Evolutionary conservation across 345 rosid species (phyloP), one percentile per base, ranked within the genome.

Genomic region (Linum trigynum): DNA sequence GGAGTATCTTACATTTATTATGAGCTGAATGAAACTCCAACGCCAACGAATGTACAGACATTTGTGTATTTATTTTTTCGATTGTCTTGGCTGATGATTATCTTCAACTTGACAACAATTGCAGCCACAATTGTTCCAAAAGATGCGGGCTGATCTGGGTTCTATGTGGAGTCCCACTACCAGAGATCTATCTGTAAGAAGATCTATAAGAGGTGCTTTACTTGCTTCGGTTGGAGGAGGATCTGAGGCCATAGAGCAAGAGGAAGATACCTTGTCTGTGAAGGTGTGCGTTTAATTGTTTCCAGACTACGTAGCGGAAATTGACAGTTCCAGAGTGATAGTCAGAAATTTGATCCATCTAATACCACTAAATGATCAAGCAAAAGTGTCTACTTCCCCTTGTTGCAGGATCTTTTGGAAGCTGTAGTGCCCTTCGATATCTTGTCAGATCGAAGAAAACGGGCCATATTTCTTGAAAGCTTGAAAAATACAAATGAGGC

Each of bases 361-460:
- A 41, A 41, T 4, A 41, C 45, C 45, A 4, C 45, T 41, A 89
- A 41, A 41, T 1, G 45, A 8, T 41, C 45, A 41, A 41, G 45
- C 45, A 41, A 41, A 8, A 41, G 5, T 41, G 45, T 41, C 9
- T 48, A 48, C 53, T 48, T 48, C 14, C 12, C 61, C 38, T 57
- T 57, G 61, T 17, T 80, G 59, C 80, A 86, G 92, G 89, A 86
- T 79, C 84, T 86, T 68, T 71, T 86, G 80, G 89, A 84, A 72
- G 92, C 87, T 50, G 89, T 86, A 40, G 77, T 86, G 40, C 92
- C 92, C 66, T 86, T 82, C 70, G 92, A 84, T 64, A 67, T 86
- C 69, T 69, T 86, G 78, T 68, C 71, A 63, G 87, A 86, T 80
- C 68, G 89, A 55, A 82, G 82, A 66, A 86, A 83, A 70, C 69